A percentile compares a stretch with the other conserved stretches of the same genome.
Evolutionary conservation across 148 eudicot genomes (phyloP).

Genomic region (Rhododendron henanense): DNA sequence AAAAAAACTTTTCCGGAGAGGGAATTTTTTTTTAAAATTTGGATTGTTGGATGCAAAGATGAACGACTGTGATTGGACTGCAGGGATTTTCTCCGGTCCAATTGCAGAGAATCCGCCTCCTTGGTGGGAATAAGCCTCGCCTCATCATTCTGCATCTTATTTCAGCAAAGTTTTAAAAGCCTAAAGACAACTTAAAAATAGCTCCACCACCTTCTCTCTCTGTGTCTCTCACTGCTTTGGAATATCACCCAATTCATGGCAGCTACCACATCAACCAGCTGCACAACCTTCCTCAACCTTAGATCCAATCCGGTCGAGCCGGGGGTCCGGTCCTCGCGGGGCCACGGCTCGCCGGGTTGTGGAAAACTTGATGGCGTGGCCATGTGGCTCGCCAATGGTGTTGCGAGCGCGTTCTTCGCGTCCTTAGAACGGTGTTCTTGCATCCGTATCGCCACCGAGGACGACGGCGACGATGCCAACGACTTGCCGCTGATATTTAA

Average conservation of each 20-base stretch:
- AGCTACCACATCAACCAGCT: slow-evolving; percentile 23
- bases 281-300: slow-evolving; percentile 20
- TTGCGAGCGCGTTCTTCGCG: slow-evolving; percentile 34
- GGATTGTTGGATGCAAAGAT: too few relatives aligned
- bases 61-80: too few relatives aligned
- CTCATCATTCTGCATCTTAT: not conserved
- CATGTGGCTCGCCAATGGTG: slow-evolving; percentile 39
- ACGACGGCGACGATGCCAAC: slow-evolving; percentile 22
- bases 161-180: not conserved
- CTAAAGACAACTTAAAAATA: not conserved
- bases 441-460: slow-evolving; percentile 37
- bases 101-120: too few relatives aligned
- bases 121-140: not conserved
- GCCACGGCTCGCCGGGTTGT: not conserved
- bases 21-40: too few relatives aligned
- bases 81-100: too few relatives aligned
- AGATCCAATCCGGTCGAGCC: slow-evolving; percentile 10
- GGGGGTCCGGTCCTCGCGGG: slow-evolving; percentile 13
- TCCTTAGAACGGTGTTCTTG: slow-evolving; percentile 43
- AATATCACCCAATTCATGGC: slow-evolving; percentile 21
- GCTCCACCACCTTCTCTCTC: not conserved
- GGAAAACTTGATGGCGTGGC: slow-evolving; percentile 40
- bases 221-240: not conserved
- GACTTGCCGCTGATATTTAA: slow-evolving; percentile 33
- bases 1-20: too few relatives aligned